phyloP scores from a whole-genome alignment of 1,284 basidiomycete species.

The Apiotrichum porosum region DNA sequence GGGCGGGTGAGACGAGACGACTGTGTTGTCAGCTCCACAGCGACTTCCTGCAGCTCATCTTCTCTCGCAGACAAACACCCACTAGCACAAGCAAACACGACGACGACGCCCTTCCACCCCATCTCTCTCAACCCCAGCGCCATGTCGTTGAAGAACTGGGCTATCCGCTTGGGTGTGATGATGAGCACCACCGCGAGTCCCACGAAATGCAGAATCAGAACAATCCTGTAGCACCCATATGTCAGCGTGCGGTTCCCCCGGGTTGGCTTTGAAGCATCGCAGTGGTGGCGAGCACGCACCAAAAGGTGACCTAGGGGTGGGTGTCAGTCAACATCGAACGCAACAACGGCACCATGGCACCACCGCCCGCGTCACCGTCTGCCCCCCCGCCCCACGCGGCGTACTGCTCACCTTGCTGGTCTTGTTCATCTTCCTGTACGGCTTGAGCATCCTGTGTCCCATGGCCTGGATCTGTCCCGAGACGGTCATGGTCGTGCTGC shows the following conservation, averaged over 20 bases:
- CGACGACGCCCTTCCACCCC: constrained; percentile 36
- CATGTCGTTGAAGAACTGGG: constrained; percentile 38
- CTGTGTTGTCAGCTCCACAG: constrained; percentile 15
- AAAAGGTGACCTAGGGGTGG: too few relatives aligned
- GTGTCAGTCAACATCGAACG: too few relatives aligned
- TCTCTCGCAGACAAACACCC: constrained; percentile 19
- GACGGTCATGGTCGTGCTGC: not conserved
- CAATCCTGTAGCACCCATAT: not conserved
- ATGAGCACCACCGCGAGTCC: constrained; percentile 30
- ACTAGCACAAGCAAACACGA: constrained; percentile 36
- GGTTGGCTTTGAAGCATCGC: too few relatives aligned
- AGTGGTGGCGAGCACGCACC: too few relatives aligned
- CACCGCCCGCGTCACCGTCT: not conserved
- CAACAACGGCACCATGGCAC: too few relatives aligned
- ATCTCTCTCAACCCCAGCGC: constrained; percentile 30
- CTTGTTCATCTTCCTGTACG: constrained; percentile 29
- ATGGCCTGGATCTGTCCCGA: not conserved
- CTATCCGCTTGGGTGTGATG: constrained; percentile 42
- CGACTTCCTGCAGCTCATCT: not conserved
- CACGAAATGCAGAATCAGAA: constrained; percentile 16
- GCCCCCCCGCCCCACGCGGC: not conserved
- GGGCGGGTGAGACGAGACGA: constrained; percentile 45
- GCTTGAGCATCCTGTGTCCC: not conserved
- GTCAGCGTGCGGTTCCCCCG: not conserved
- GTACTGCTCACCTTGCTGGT: constrained; percentile 27